phyloP scores from a whole-genome alignment of 495 filamentous ascomycete genomes.

The Jackrogersella multiformis region DNA sequence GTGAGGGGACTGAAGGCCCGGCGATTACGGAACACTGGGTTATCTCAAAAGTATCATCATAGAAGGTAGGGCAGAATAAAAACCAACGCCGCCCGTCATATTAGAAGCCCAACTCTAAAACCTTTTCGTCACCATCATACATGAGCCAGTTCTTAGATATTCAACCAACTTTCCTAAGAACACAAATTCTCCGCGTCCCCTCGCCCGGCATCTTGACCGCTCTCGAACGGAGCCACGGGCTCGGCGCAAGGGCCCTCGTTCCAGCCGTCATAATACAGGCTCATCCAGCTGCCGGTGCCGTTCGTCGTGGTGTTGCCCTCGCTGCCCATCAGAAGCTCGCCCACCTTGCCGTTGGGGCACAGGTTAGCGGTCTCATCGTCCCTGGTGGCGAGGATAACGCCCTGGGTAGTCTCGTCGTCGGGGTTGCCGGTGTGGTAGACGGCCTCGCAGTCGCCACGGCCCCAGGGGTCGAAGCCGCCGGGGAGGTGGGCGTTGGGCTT shows the following conservation, averaged over 20 bases:
- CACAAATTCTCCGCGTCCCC: constrained; percentile 27
- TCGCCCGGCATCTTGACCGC: constrained; percentile 16
- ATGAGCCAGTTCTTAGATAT: neutral
- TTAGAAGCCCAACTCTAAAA: constrained; percentile 4
- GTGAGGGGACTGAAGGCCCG: too few species aligned
- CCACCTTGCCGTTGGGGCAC: constrained; percentile 43
- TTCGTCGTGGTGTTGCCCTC: neutral
- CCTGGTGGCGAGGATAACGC: neutral
- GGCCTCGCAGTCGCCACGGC: constrained; percentile 39
- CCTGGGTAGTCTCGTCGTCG: neutral
- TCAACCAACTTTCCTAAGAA: constrained; percentile 1
- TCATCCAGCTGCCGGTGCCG: constrained; percentile 28
- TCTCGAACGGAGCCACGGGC: constrained; percentile 33
- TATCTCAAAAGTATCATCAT: neutral
- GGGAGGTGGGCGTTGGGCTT: constrained; percentile 34
- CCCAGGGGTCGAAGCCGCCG: constrained; percentile 46
- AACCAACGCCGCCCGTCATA: constrained; percentile 3
- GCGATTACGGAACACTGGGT: neutral
- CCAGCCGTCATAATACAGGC: constrained; percentile 45
- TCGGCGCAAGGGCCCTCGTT: constrained; percentile 43
- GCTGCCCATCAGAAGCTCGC: constrained; percentile 21
- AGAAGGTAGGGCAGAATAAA: neutral
- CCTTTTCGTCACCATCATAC: neutral
- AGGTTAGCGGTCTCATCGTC: constrained; percentile 15
- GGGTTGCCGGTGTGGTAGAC: constrained; percentile 40